A percentile compares a stretch with the other conserved stretches of the same genome.
phyloP scores from a whole-genome alignment of 768 basidiomycete genomes.

The Suillus ampliporus region DNA sequence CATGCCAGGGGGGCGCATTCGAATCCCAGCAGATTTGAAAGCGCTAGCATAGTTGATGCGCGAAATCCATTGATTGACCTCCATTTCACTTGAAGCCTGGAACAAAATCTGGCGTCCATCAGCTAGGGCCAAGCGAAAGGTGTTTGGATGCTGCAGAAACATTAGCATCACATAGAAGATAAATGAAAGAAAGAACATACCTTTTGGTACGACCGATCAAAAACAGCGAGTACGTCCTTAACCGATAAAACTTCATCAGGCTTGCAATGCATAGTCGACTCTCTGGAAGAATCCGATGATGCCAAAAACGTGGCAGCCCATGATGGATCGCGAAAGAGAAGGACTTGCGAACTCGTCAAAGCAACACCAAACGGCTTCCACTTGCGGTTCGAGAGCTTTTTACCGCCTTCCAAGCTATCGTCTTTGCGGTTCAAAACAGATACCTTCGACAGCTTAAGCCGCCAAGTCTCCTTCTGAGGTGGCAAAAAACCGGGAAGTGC shows the following conservation, averaged over 20 bases:
- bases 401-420: conserved; percentile 77
- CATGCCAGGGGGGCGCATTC: conserved; percentile 79
- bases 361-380: conserved; percentile 89
- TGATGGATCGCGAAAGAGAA: conserved; percentile 82
- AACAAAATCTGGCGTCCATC: conserved; percentile 85
- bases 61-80: conserved; percentile 90
- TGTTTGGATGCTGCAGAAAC: conserved; percentile 59
- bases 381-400: conserved; percentile 76
- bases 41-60: conserved; percentile 93
- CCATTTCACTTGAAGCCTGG: conserved; percentile 68
- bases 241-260: conserved; percentile 89
- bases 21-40: conserved; percentile 84
- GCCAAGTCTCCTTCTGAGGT: conserved; percentile 41
- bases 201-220: conserved; percentile 78
- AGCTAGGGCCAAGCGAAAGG: conserved; percentile 78
- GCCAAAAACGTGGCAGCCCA: conserved; percentile 56
- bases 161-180: conserved; percentile 1
- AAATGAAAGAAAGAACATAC: conserved; percentile 46
- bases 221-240: conserved; percentile 78
- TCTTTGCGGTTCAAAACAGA: conserved; percentile 85
- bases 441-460: conserved; percentile 77
- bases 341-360: conserved; percentile 87
- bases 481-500: conserved; percentile 30
- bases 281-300: conserved; percentile 45
- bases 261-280: conserved; percentile 54